Base-by-base conservation (phyloP, 1,284 basidiomycete species). In the Sphaerobolus stellatus region DNA sequence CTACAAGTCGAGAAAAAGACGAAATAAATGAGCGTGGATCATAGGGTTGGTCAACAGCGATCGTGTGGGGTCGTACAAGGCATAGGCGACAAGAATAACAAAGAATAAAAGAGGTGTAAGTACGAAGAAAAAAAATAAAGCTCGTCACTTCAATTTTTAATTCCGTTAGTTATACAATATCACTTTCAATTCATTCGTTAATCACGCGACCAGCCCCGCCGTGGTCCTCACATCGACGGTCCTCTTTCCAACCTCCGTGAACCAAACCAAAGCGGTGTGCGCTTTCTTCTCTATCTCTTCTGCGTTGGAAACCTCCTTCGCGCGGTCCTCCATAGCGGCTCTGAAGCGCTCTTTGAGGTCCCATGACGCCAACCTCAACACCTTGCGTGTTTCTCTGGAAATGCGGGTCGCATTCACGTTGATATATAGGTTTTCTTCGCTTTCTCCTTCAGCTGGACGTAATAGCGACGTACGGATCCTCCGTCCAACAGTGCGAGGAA, bases 401-500 rank as follows among this genome's bases (percentile, higher is more conserved):
- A 98, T 80, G 14, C 96, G 80, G 44, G 75, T 78, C 0, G 84
- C 79, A 65, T 98, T 87, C 3, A 76, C 78, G 52, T 88, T 83
- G 16, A 87, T 75, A 65, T 90, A 97, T 28, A 73, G 66, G 22
- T 76, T 71, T 24, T 78, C 75, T 53, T 76, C 75, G 25, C 70
- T 68, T 13, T 65, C 60, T 18, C 71, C 68, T 50, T 71, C 69
- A 13, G 49, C 31, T 27, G 47, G 48, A 46, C 65, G 76, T 57
- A 76, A 64, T 14, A 93, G 76, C 14, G 82, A 77, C 2, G 82
- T 74, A 62, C 80, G 82, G 57, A 92, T 81, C 48, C 90, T 80
- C 54, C 92, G 81, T 2, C 94, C 94, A 56, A 98, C 82, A 30
- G 94, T 98, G 59, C 85, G 81, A n/a, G 97, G 97, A 58, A 99